Conservation (phyloP, 306 rosid genomes). For the Arachis hypogaea region DNA sequence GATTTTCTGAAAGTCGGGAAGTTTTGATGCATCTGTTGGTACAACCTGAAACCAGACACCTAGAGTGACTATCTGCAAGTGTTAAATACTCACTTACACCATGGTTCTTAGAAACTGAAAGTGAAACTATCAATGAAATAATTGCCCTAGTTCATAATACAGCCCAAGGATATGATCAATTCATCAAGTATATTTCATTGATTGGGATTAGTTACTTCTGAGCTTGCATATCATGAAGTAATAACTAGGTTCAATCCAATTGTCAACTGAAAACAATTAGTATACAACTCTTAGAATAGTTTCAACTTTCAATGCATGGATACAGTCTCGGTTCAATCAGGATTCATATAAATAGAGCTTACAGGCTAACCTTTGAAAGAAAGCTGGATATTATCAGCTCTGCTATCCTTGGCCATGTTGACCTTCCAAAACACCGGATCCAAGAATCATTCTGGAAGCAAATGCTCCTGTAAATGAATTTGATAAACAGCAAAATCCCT, state of each 20-base stretch:
- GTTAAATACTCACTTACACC: constrained; percentile 7
- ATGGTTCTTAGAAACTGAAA: constrained; percentile 26
- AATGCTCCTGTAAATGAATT: constrained; percentile 61
- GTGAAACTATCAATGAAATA: constrained; percentile 22
- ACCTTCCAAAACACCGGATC: constrained; percentile 78
- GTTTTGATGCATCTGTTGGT: constrained; percentile 95
- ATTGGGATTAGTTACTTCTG: constrained; percentile 19
- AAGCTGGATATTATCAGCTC: constrained; percentile 81
- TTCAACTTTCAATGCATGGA: constrained; percentile 21
- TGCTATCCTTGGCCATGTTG: constrained; percentile 93
- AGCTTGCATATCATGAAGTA: constrained; percentile 27
- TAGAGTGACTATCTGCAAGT: constrained; percentile 33
- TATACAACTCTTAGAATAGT: constrained; percentile 28
- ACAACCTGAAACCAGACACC: constrained; percentile 74
- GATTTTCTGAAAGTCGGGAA: constrained; percentile 84
- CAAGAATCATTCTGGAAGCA: constrained; percentile 74
- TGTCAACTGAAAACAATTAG: constrained; percentile 33
- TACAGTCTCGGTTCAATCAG: constrained; percentile 24
- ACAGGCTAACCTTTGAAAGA: constrained; percentile 78
- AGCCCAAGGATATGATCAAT: constrained; percentile 10
- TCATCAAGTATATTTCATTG: constrained; percentile 10
- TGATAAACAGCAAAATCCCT: constrained; percentile 59
- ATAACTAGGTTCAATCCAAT: constrained; percentile 23
- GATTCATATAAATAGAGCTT: constrained; percentile 16
- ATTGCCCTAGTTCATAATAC: constrained; percentile 24